Evolutionary conservation across 163 green algal genomes (phyloP), one percentile per base, ranked within the genome.

Genomic region (Chloromonas sp.): DNA sequence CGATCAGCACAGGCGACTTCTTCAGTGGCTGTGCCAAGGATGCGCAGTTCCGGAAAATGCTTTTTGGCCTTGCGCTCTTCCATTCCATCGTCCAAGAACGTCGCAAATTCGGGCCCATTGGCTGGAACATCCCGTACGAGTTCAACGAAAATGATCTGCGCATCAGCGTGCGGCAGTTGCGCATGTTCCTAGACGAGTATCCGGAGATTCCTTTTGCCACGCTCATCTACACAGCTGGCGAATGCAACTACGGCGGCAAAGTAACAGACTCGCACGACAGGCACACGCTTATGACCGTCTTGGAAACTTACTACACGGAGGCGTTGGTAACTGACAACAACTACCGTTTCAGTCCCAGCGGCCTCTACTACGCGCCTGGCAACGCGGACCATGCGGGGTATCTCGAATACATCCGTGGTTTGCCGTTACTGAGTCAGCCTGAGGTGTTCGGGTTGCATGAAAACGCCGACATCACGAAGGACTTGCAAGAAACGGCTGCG

Each of bases 221-320:
- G 3, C 87, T 96, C 60, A 70, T 83, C 0, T 96, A 96, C 89
- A 96, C 92, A 14, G 86, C 81, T 71, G 93, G 93, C 59, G 93
- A 96, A 87, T 96, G 93, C 89, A 96, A 96, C 87, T 96, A 96
- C 83, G 93, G 93, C n/a, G 93, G 92, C 83, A 95, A 95, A 89
- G 89, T 96, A 57, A 96, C 93, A 3, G 93, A 96, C 79, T 83
- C 85, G 0, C 93, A 95, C 82, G 93, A 96, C 86, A 84, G 93
- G 0, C 89, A 92, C 83, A 95, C 92, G 60, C 88, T 96, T 60
- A 95, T 94, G 90, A 94, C 92, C 59, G 79, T 96, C 2, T 84
- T 96, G 71, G 82, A 84, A 0, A 91, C 87, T 1, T 96, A 92
- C 86, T 96, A 95, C 92, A 94, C 58, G 2, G 81, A 85, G 2